phyloP scores from a whole-genome alignment of 805 yeast species.

The Dipodascus geniculatus region DNA sequence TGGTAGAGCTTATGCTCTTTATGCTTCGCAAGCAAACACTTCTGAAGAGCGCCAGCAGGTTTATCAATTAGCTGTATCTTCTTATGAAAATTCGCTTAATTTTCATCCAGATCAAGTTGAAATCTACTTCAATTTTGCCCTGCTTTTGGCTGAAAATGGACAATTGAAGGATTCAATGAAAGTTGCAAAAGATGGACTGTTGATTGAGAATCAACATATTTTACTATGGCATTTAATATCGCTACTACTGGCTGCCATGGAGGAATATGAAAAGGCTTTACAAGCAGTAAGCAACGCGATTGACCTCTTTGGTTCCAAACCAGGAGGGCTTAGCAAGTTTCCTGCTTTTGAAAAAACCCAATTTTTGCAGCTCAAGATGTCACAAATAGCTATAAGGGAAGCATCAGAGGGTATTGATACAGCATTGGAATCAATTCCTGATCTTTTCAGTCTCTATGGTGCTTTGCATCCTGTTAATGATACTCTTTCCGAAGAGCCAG shows the following conservation, averaged over 20 bases:
- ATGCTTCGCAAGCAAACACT: not conserved
- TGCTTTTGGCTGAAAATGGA: conserved; percentile 17
- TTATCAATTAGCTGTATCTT: conserved; percentile 9
- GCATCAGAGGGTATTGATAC: conserved; percentile 44
- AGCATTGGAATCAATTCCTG: conserved; percentile 55
- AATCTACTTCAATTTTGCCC: conserved; percentile 20
- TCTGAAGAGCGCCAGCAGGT: not conserved
- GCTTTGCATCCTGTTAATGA: conserved; percentile 28
- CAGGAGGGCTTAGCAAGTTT: conserved; percentile 7
- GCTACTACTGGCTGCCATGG: conserved; percentile 50
- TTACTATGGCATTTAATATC: conserved; percentile 59
- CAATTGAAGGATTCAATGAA: conserved; percentile 17
- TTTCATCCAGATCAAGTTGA: conserved; percentile 10
- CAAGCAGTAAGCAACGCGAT: conserved; percentile 38
- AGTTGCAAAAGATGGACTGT: conserved; percentile 16
- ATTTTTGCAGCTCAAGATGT: conserved; percentile 52
- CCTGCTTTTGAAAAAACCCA: conserved; percentile 30
- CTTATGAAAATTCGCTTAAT: conserved; percentile 12
- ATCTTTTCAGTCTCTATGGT: conserved; percentile 47
- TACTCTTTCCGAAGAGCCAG: conserved; percentile 3
- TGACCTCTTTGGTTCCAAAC: conserved; percentile 2
- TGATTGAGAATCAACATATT: conserved; percentile 38
- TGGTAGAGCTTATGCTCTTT: conserved; percentile 10
- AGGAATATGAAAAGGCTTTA: conserved; percentile 43
- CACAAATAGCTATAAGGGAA: conserved; percentile 62